Evolutionary conservation across 768 basidiomycete species (phyloP).

Genomic region (Calocybe indica): DNA sequence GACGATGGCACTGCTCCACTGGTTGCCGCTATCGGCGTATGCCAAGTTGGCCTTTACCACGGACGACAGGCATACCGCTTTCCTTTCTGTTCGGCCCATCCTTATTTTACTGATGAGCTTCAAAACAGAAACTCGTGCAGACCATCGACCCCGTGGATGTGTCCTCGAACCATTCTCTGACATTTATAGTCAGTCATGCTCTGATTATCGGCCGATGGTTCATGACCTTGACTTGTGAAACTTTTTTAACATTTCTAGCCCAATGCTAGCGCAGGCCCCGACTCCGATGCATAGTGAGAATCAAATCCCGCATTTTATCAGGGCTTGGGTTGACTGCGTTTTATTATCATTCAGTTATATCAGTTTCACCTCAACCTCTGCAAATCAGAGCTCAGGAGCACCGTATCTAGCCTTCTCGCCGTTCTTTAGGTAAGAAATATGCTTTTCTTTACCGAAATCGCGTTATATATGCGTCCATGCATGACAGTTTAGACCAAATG

Average conservation of each 20-base stretch:
- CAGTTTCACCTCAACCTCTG: constrained; percentile 40
- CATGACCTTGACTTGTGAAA: not conserved
- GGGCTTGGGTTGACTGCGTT: not conserved
- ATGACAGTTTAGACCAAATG: constrained; percentile 49
- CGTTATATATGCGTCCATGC: constrained; percentile 1
- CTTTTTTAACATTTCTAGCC: constrained; percentile 31
- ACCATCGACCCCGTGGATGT: constrained; percentile 52
- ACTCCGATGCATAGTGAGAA: constrained; percentile 54
- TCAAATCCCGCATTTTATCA: not conserved
- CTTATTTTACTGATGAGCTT: constrained; percentile 1
- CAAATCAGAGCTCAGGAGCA: constrained; percentile 20
- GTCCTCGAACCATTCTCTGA: constrained; percentile 34
- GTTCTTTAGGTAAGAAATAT: constrained; percentile 43
- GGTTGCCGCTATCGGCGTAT: constrained; percentile 41
- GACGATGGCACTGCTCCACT: constrained; percentile 56
- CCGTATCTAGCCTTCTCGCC: constrained; percentile 43
- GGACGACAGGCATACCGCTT: constrained; percentile 41
- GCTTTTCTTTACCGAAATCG: not conserved
- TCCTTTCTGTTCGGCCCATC: not conserved
- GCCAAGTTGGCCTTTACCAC: constrained; percentile 52
- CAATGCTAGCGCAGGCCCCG: constrained; percentile 46
- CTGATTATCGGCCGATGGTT: too few relatives aligned
- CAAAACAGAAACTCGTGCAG: constrained; percentile 49
- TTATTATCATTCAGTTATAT: constrained; percentile 44
- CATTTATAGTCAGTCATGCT: constrained; percentile 46